Evolutionary conservation across 768 basidiomycete species (phyloP).

Genomic region (Tulasnella sp.): DNA sequence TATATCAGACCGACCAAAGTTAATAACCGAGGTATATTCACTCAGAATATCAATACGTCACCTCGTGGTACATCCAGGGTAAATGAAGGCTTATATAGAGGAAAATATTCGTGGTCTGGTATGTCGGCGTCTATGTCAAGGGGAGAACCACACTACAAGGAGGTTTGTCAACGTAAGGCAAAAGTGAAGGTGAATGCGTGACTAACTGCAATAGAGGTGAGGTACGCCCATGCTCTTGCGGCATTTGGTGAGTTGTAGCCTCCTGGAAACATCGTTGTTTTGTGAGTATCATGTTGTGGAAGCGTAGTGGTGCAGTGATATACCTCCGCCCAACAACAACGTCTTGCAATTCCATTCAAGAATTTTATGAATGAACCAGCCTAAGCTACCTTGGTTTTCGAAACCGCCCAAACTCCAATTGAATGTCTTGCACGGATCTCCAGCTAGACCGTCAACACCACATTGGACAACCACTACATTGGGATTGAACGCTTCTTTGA

Average conservation of each 20-base stretch:
- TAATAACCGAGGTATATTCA: neutral
- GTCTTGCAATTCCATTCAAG: slow-evolving; percentile 47
- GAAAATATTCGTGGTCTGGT: slow-evolving; percentile 64
- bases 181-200: neutral
- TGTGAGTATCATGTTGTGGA: no score
- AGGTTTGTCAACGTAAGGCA: neutral
- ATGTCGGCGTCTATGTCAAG: slow-evolving; percentile 49
- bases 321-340: slow-evolving; percentile 66
- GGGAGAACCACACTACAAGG: slow-evolving; percentile 38
- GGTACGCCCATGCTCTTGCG: slow-evolving; percentile 73
- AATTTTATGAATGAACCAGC: slow-evolving; percentile 48
- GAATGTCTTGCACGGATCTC: slow-evolving; percentile 64
- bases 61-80: slow-evolving; percentile 51
- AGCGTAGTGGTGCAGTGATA: no score
- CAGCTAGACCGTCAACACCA: slow-evolving; percentile 75
- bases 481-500: slow-evolving; percentile 51
- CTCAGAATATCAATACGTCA: slow-evolving; percentile 8
- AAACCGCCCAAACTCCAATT: slow-evolving; percentile 50
- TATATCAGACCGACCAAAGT: neutral
- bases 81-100: slow-evolving; percentile 67
- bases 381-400: slow-evolving; percentile 44
- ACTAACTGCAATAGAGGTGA: slow-evolving; percentile 65
- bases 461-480: slow-evolving; percentile 76
- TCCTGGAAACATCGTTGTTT: slow-evolving; percentile 44
- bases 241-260: slow-evolving; percentile 77